Evolutionary conservation across 2,329 filamentous ascomycete species (phyloP).

Genomic region (Neoascochyta sp.): DNA sequence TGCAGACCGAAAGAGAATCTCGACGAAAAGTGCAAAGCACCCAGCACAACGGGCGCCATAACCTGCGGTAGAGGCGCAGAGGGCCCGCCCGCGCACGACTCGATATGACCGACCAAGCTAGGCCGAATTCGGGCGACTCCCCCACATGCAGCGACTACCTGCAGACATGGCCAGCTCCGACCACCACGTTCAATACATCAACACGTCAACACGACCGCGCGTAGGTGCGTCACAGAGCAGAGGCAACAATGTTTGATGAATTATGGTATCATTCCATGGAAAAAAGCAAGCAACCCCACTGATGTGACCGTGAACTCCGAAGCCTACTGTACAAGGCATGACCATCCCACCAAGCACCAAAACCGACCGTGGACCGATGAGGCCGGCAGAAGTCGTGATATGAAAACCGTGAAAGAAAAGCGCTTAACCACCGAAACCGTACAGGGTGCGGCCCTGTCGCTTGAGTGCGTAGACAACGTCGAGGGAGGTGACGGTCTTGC

Average conservation of each 20-base stretch:
- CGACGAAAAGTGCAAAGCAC: too few relatives aligned
- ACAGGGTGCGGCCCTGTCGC: constrained; percentile 68
- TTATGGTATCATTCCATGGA: constrained; percentile 38
- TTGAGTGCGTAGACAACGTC: constrained; percentile 63
- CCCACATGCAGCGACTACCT: too few relatives aligned
- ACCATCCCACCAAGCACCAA: constrained; percentile 47
- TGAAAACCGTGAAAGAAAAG: constrained; percentile 31
- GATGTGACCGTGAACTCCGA: constrained; percentile 34
- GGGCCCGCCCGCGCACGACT: too few relatives aligned
- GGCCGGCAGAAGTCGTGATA: constrained; percentile 34
- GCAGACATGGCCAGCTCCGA: too few relatives aligned
- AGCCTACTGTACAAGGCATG: constrained; percentile 35
- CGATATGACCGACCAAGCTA: too few relatives aligned
- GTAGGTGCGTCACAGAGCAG: constrained; percentile 1
- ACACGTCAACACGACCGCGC: constrained; percentile 2
- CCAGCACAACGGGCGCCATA: too few relatives aligned
- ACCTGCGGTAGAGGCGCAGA: too few relatives aligned
- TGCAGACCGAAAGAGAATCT: too few relatives aligned
- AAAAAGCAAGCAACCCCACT: constrained; percentile 25
- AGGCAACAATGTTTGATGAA: constrained; percentile 13
- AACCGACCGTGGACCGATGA: constrained; percentile 54
- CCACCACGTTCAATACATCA: constrained; percentile 9
- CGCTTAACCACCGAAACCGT: constrained; percentile 83
- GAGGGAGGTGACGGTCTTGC: constrained; percentile 70
- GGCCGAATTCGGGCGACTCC: too few relatives aligned